Percentiles rank a stretch among this genome's conserved stretches.
Evolutionary conservation across 176 grass and related monocot species (phyloP).

Genomic region (Carex parvula): DNA sequence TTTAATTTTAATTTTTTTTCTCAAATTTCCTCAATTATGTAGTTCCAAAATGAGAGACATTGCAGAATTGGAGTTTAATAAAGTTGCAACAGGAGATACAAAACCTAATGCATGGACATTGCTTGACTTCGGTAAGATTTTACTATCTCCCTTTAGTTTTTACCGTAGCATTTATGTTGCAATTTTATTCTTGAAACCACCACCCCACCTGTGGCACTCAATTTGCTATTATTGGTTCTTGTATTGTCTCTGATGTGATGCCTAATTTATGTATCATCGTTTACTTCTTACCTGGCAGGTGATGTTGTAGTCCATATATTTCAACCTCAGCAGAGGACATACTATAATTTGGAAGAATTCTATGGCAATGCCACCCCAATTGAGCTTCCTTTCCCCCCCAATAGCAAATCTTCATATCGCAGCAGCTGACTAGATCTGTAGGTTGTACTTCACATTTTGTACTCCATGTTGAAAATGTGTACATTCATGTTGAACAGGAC

Average conservation of each 20-base stretch:
- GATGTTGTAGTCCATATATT: slow-evolving; percentile 99
- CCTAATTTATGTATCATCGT: not conserved
- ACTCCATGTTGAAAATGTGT: not conserved
- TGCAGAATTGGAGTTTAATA: slow-evolving; percentile 76
- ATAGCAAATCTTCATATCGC: slow-evolving; percentile 31
- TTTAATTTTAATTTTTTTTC: not conserved
- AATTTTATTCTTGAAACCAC: not conserved
- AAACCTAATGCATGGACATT: slow-evolving; percentile 96
- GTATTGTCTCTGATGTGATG: not conserved
- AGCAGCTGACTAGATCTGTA: slow-evolving; percentile 16
- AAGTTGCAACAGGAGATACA: slow-evolving; percentile 77
- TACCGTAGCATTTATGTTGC: slow-evolving; percentile 2
- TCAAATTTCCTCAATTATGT: slow-evolving; percentile 4
- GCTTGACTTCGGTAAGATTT: slow-evolving; percentile 69
- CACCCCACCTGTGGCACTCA: not conserved
- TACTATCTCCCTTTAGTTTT: not conserved
- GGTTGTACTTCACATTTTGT: not conserved
- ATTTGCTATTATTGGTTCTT: not conserved
- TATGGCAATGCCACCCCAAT: slow-evolving; percentile 80
- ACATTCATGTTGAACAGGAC: not conserved
- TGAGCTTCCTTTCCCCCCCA: slow-evolving; percentile 71
- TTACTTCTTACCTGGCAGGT: slow-evolving; percentile 36
- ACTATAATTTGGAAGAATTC: slow-evolving; percentile 95
- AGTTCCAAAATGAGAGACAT: slow-evolving; percentile 89
- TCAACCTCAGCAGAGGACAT: slow-evolving; percentile 72